Evolutionary conservation across 2,329 filamentous ascomycete genomes (phyloP).

Genomic region (Xylaria sp.): DNA sequence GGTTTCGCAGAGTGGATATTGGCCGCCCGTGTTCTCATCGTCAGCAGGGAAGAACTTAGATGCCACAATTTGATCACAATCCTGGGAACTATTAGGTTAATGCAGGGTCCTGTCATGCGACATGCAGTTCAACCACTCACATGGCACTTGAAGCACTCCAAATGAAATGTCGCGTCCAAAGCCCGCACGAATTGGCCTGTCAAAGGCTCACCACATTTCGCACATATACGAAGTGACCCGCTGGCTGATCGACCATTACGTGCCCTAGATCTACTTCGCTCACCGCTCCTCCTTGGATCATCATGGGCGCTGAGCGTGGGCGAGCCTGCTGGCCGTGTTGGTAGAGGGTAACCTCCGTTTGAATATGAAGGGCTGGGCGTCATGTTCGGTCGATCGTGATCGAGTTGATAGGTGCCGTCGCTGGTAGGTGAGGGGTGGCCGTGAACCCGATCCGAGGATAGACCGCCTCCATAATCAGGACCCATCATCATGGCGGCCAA

Average conservation of each 20-base stretch:
- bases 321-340: conserved; percentile 43
- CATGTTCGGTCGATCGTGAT: conserved; percentile 42
- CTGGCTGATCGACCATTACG: conserved; percentile 61
- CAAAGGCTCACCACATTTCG: conserved; percentile 85
- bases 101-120: conserved; percentile 1
- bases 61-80: conserved; percentile 95
- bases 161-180: conserved; percentile 89
- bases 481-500: conserved; percentile 44
- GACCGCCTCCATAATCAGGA: conserved; percentile 44
- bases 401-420: conserved; percentile 41
- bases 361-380: conserved; percentile 42
- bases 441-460: conserved; percentile 42
- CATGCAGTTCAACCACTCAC: conserved; percentile 60
- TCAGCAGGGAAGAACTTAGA: conserved; percentile 99
- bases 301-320: conserved; percentile 47
- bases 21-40: conserved; percentile 80
- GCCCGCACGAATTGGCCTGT: conserved; percentile 97
- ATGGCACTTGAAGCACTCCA: conserved; percentile 97
- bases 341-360: conserved; percentile 39
- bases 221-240: conserved; percentile 71
- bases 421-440: conserved; percentile 37
- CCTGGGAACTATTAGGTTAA: conserved; percentile 58
- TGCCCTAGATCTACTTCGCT: conserved; percentile 63
- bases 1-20: conserved; percentile 96
- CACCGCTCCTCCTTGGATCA: conserved; percentile 59